phyloP scores from a whole-genome alignment of 2,329 filamentous ascomycete genomes.

The Dothideomycetes sp. region DNA sequence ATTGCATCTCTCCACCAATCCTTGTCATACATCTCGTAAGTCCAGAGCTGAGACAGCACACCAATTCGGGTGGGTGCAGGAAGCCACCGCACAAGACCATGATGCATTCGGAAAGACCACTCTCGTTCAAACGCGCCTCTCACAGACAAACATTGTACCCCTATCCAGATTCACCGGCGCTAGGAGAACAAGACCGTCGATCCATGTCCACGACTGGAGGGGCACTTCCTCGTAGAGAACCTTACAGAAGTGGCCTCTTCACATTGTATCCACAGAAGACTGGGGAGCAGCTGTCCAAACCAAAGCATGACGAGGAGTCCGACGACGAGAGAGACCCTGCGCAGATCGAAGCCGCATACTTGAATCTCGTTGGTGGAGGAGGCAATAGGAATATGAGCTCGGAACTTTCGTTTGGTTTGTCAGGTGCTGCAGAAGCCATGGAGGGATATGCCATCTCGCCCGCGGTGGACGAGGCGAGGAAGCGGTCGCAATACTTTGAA shows the following conservation, averaged over 20 bases:
- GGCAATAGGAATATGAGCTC: slow-evolving; percentile 11
- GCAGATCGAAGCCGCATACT: slow-evolving; percentile 10
- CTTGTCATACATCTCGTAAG: slow-evolving; percentile 2
- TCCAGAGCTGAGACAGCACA: neutral
- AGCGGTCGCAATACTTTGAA: slow-evolving; percentile 28
- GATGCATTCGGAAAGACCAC: slow-evolving; percentile 11
- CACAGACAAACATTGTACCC: slow-evolving; percentile 10
- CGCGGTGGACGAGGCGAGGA: slow-evolving; percentile 18
- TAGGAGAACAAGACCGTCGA: slow-evolving; percentile 9
- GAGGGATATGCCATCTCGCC: slow-evolving; percentile 3
- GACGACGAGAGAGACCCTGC: slow-evolving; percentile 12
- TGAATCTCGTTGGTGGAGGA: slow-evolving; percentile 9
- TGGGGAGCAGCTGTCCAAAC: slow-evolving; percentile 1
- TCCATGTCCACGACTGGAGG: slow-evolving; percentile 12
- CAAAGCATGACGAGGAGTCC: slow-evolving; percentile 6
- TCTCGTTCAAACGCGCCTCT: slow-evolving; percentile 11
- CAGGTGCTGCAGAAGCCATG: slow-evolving; percentile 1
- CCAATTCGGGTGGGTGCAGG: slow-evolving; percentile 8
- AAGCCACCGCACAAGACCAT: slow-evolving; percentile 1
- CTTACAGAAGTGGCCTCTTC: slow-evolving; percentile 6
- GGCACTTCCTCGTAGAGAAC: slow-evolving; percentile 4
- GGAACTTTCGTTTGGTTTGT: slow-evolving; percentile 9
- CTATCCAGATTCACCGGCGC: slow-evolving; percentile 9
- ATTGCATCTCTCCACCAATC: neutral
- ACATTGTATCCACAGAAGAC: slow-evolving; percentile 7